Evolutionary conservation across 805 yeast species (phyloP).

Genomic region (Grigorovia jiainica): DNA sequence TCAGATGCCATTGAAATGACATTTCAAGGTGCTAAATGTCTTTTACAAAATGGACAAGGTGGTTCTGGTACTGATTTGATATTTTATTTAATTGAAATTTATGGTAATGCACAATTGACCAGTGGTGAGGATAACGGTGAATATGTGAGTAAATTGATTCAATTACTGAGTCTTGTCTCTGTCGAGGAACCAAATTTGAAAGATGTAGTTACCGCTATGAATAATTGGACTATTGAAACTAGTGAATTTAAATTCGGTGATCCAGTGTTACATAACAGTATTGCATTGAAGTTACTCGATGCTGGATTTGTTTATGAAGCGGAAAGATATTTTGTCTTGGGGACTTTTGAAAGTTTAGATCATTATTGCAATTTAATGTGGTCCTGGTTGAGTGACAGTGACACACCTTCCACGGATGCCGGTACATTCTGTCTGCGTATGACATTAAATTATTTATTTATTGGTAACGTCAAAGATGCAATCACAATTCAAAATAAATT

Average conservation of each 20-base stretch:
- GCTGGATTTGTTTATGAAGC: constrained; percentile 47
- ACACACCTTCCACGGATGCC: constrained; percentile 19
- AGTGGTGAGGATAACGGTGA: constrained; percentile 32
- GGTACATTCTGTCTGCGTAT: constrained; percentile 42
- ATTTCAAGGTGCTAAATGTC: constrained; percentile 57
- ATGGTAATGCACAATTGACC: constrained; percentile 36
- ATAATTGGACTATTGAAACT: constrained; percentile 53
- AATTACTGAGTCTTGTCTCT: constrained; percentile 35
- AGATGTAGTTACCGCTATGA: constrained; percentile 56
- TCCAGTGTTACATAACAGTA: constrained; percentile 58
- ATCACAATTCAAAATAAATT: constrained; percentile 31
- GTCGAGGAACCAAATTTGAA: constrained; percentile 52
- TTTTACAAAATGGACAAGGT: constrained; percentile 60
- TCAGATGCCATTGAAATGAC: constrained; percentile 66
- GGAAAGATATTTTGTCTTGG: constrained; percentile 63
- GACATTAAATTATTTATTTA: constrained; percentile 63
- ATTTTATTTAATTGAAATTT: constrained; percentile 61
- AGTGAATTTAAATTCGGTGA: constrained; percentile 58
- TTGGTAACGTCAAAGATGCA: constrained; percentile 58
- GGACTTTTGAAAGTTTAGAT: constrained; percentile 47
- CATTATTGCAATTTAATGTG: constrained; percentile 37
- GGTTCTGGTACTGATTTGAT: constrained; percentile 78
- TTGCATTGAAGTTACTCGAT: constrained; percentile 57
- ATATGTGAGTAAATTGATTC: constrained; percentile 39
- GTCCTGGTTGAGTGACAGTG: constrained; percentile 36